Conservation (phyloP, 345 rosid genomes). For the Gossypium rotundifolium region DNA sequence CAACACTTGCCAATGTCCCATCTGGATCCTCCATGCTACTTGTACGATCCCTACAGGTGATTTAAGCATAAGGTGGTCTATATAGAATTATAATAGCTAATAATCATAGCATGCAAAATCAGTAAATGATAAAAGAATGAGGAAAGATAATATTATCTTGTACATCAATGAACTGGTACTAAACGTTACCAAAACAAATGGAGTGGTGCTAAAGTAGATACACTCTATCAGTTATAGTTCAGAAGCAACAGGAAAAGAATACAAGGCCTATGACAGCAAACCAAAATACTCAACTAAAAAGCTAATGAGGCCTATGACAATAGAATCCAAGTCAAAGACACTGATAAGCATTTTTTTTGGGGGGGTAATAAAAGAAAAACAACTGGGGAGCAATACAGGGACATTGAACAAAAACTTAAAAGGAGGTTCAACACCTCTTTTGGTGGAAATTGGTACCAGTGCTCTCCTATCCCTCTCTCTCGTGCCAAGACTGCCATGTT, state of each 20-base stretch:
- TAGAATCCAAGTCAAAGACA: background rate
- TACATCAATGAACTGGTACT: background rate
- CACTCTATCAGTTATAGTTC: background rate
- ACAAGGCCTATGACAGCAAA: background rate
- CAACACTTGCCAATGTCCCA: constrained; percentile 98
- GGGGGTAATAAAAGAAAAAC: too few species aligned
- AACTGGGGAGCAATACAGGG: too few species aligned
- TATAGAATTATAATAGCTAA: background rate
- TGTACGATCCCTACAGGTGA: constrained; percentile 70
- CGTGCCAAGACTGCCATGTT: background rate
- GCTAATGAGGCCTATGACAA: background rate
- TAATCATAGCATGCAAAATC: background rate
- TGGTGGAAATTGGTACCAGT: too few species aligned
- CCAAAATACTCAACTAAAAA: background rate
- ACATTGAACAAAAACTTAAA: too few species aligned
- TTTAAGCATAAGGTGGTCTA: constrained; percentile 16
- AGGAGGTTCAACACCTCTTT: too few species aligned
- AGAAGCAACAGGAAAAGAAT: background rate
- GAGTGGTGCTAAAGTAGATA: background rate
- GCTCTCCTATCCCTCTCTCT: too few species aligned
- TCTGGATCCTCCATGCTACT: constrained; percentile 99
- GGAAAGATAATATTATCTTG: background rate
- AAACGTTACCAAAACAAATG: background rate
- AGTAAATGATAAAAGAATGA: background rate
- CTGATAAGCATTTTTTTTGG: background rate